Percentiles rank a stretch among this genome's conserved stretches.
phyloP scores from a whole-genome alignment of 257 asterid species.

The Henckelia pumila region DNA sequence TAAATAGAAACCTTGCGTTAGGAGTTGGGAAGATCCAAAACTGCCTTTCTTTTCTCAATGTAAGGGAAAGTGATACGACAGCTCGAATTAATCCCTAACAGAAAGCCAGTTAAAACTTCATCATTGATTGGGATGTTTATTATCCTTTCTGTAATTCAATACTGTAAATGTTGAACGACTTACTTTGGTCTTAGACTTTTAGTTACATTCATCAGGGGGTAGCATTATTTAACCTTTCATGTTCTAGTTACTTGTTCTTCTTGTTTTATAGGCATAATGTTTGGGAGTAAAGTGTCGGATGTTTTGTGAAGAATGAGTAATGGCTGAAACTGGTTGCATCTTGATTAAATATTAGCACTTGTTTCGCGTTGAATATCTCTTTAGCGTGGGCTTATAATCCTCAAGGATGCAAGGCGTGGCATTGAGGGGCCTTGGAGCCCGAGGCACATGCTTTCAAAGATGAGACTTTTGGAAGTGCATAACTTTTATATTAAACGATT shows the following conservation, averaged over 20 bases:
- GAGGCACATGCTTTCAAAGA: background rate
- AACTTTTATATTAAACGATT: too few relatives aligned
- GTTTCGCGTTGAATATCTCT: background rate
- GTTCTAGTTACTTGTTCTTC: background rate
- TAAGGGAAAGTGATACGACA: background rate
- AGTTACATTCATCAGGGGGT: too few relatives aligned
- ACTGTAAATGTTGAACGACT: background rate
- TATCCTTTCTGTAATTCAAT: background rate
- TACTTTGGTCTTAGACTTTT: background rate
- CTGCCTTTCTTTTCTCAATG: slow-evolving; percentile 1
- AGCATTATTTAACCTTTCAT: background rate
- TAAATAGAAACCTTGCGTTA: background rate
- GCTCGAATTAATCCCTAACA: too few relatives aligned
- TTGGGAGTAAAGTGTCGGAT: background rate
- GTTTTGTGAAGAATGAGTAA: background rate
- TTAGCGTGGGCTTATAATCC: background rate
- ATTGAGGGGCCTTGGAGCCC: background rate
- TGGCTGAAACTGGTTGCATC: background rate
- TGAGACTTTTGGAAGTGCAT: background rate
- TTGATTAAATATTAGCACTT: background rate
- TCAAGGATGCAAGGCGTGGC: background rate
- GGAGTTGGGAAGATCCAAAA: background rate
- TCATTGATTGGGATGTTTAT: background rate
- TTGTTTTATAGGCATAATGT: background rate
- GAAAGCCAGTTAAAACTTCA: background rate